These are phyloP conservation scores for Stemphylium beticola DNA, from an alignment of 2,329 filamentous ascomycete species.

Conservation along the genomic window DNA sequence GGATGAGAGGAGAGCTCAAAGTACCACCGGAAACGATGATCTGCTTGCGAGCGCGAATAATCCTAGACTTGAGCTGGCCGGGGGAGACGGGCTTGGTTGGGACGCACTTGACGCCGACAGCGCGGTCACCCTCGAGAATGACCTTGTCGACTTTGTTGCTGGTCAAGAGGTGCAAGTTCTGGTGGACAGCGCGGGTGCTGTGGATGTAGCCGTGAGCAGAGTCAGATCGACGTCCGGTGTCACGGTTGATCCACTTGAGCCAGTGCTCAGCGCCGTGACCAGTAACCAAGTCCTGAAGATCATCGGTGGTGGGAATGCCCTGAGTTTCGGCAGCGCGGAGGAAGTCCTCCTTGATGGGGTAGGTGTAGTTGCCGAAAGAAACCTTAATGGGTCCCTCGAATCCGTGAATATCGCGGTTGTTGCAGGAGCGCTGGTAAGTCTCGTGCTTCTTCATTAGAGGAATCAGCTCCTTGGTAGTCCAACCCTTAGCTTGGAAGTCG, in stretches of 20 bases:
- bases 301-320: conserved; percentile 76
- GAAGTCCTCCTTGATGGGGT: conserved; percentile 84
- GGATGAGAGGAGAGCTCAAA: conserved; percentile 74
- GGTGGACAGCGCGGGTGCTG: conserved; percentile 71
- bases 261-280: conserved; percentile 77
- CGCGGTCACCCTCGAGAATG: conserved; percentile 73
- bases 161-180: conserved; percentile 73
- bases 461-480: conserved; percentile 75
- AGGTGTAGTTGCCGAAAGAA: conserved; percentile 79
- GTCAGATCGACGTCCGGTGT: conserved; percentile 75
- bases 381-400: conserved; percentile 83
- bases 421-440: conserved; percentile 68
- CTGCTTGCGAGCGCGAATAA: conserved; percentile 73
- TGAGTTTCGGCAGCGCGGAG: conserved; percentile 74
- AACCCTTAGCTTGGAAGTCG: conserved; percentile 80
- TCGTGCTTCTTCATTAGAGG: conserved; percentile 83
- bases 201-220: conserved; percentile 81
- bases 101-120: conserved; percentile 74
- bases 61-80: conserved; percentile 58
- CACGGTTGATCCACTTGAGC: conserved; percentile 82
- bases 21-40: conserved; percentile 77
- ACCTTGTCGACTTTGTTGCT: conserved; percentile 82
- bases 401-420: conserved; percentile 71
- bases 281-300: conserved; percentile 74
- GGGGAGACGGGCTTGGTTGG: conserved; percentile 71